Evolutionary conservation across 768 basidiomycete genomes (phyloP).

Genomic region (Lactarius deliciosus): DNA sequence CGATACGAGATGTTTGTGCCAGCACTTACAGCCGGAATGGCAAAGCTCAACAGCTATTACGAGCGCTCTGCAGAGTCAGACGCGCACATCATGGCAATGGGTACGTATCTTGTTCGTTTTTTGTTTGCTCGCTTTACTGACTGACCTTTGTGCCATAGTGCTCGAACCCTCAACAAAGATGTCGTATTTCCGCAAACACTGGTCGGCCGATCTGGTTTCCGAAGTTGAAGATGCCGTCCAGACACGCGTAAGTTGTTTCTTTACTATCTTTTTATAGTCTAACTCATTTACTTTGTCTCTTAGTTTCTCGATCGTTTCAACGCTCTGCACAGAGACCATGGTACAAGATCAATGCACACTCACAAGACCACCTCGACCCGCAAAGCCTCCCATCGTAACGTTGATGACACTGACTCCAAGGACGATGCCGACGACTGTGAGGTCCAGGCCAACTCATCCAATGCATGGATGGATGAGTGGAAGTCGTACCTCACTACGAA

Average conservation of each 20-base stretch:
- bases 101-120: too few species aligned
- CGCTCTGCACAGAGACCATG: neutral
- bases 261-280: too few species aligned
- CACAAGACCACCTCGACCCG: neutral
- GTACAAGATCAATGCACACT: rapidly evolving
- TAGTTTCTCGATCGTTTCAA: neutral
- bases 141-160: neutral
- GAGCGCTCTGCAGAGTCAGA: neutral
- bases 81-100: neutral
- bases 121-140: too few species aligned
- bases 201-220: neutral
- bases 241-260: neutral
- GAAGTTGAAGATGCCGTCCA: neutral
- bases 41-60: neutral
- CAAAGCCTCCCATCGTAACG: neutral
- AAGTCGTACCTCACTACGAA: neutral
- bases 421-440: neutral
- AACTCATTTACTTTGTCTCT: too few species aligned
- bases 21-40: neutral
- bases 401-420: neutral
- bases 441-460: too few species aligned
- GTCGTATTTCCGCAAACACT: neutral
- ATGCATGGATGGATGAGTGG: neutral
- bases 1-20: neutral
- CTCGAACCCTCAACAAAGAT: neutral